Conservation (phyloP, 2,329 filamentous ascomycete species). For the Arthrobotrys sphaeroides region DNA sequence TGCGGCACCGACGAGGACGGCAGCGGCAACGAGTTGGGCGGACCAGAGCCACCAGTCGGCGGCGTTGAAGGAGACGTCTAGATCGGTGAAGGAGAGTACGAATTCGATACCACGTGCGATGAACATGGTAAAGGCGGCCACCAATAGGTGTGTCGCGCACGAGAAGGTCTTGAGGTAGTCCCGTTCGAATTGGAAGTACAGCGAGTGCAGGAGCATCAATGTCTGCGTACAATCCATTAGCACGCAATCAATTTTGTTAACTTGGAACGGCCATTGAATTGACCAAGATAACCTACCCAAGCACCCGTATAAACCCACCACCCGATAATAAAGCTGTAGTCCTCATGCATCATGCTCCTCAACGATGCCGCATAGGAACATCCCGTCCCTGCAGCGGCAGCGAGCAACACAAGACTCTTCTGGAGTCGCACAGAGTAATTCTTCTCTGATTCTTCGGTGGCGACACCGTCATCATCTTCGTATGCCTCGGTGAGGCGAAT, state of each 20-base stretch:
- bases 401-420: conserved; percentile 67
- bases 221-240: conserved; percentile 61
- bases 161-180: conserved; percentile 67
- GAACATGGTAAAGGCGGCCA: conserved; percentile 65
- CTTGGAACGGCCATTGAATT: too few species aligned
- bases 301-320: conserved; percentile 70
- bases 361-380: conserved; percentile 69
- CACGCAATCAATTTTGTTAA: too few species aligned
- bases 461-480: conserved; percentile 75
- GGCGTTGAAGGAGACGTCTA: conserved; percentile 41
- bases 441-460: conserved; percentile 71
- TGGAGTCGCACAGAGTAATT: conserved; percentile 71
- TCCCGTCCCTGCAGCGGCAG: conserved; percentile 67
- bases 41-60: conserved; percentile 51
- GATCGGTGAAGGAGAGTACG: conserved; percentile 37
- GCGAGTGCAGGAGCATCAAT: conserved; percentile 67
- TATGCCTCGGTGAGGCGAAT: conserved; percentile 65
- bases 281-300: conserved; percentile 73
- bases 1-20: conserved; percentile 50
- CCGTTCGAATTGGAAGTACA: conserved; percentile 65
- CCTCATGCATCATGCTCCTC: conserved; percentile 63
- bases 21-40: conserved; percentile 48
- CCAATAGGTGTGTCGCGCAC: conserved; percentile 66
- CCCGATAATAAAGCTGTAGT: conserved; percentile 64
- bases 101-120: conserved; percentile 58